A percentile compares a stretch with the other conserved stretches of the same genome.
phyloP scores from a whole-genome alignment of 352 stramenopile genomes.

The Phytophthora agathidicida region DNA sequence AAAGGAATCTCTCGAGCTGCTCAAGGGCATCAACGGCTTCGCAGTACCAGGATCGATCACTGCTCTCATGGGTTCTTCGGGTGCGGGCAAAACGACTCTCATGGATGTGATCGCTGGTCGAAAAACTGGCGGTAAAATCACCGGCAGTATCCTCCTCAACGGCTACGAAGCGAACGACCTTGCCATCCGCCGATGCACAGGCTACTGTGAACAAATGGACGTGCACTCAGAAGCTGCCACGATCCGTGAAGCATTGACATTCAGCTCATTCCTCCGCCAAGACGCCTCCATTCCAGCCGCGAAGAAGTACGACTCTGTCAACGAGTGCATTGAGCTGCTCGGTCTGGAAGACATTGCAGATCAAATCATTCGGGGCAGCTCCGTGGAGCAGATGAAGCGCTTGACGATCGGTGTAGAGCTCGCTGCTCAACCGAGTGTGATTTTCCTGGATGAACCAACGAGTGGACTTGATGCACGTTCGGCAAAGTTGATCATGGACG shows the following conservation, averaged over 20 bases:
- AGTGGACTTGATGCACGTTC: conserved; percentile 39
- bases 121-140: conserved; percentile 10
- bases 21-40: conserved; percentile 23
- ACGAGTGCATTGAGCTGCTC: conserved; percentile 77
- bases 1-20: conserved; percentile 41
- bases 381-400: conserved; percentile 25
- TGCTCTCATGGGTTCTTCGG: conserved; percentile 52
- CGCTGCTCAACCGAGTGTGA: conserved; percentile 42
- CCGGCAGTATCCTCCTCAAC: conserved; percentile 11
- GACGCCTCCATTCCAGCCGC: conserved; percentile 24
- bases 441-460: conserved; percentile 56
- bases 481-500: conserved; percentile 13
- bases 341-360: conserved; percentile 58
- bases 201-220: conserved; percentile 31
- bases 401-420: conserved; percentile 45
- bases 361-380: conserved; percentile 39
- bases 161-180: conserved; percentile 26
- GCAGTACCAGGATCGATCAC: conserved; percentile 22
- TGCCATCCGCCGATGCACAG: conserved; percentile 19
- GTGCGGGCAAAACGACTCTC: conserved; percentile 49
- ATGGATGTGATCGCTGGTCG: conserved; percentile 20
- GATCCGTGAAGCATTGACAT: conserved; percentile 15
- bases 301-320: conserved; percentile 25
- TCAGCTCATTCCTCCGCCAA: conserved; percentile 76
- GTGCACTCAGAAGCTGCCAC: conserved; percentile 13